Evolutionary conservation across 1,284 basidiomycete species (phyloP).

Genomic region (Ganoderma leucocontextum): DNA sequence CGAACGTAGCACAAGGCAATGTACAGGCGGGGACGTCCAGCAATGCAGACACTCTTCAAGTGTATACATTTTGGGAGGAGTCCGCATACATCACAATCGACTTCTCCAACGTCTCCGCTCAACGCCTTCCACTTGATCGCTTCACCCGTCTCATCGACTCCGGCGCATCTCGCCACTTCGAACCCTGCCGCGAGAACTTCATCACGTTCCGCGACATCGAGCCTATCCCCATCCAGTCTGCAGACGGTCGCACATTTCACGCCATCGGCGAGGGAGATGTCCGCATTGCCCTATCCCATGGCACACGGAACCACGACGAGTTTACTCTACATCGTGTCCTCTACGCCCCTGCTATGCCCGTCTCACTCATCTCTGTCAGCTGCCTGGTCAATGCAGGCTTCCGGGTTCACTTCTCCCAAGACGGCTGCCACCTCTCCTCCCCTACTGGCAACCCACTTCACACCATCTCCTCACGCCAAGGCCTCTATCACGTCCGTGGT

Average conservation of each 20-base stretch:
- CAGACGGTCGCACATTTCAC: conserved; percentile 10
- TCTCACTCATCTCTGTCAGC: conserved; percentile 43
- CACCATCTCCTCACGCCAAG: neutral
- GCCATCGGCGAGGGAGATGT: neutral
- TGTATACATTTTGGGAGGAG: conserved; percentile 20
- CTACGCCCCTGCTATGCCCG: conserved; percentile 44
- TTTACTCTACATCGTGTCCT: conserved; percentile 34
- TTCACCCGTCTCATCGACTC: conserved; percentile 22
- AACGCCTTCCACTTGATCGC: neutral
- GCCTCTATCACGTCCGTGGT: conserved; percentile 2
- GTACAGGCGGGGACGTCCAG: too few species aligned
- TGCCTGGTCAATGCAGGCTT: conserved; percentile 36
- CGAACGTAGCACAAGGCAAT: too few species aligned
- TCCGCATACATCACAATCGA: conserved; percentile 20
- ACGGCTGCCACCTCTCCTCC: neutral
- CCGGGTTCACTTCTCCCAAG: conserved; percentile 28
- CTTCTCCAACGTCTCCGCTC: conserved; percentile 19
- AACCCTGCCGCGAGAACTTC: conserved; percentile 21
- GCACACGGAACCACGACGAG: neutral
- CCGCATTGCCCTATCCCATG: neutral
- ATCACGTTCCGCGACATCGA: conserved; percentile 10
- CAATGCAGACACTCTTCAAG: neutral
- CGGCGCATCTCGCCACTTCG: conserved; percentile 20
- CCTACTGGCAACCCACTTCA: neutral
- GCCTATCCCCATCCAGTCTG: conserved; percentile 21